Base-by-base conservation (phyloP, 495 filamentous ascomycete genomes). In the Penicillium parvum region DNA sequence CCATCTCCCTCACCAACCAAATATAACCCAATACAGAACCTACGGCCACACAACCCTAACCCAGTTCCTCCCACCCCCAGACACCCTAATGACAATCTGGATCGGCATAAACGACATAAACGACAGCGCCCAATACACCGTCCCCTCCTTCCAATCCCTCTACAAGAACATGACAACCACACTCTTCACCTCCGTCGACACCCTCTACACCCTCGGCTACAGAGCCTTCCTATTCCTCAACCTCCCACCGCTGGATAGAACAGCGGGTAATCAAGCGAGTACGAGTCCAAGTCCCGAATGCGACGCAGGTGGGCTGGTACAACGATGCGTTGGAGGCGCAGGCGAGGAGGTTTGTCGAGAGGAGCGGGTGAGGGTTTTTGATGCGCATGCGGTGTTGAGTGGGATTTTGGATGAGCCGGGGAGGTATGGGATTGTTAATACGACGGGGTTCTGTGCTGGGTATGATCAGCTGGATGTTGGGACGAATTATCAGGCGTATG, bases 381-480 rank as follows among this genome's bases (percentile, higher is more conserved):
- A 76, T 52, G 69, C 70, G 2, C 66, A 76, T 46, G 32, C 49
- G 2, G 55, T 62, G 15, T 50, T 78, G 32, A 67, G 54, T 34
- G 44, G 37, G 23, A 66, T 78, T 22, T 41, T 77, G 26, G 74
- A 75, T 45, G 28, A 71, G 35, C 66, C 72, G 2, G 51, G 23
- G 0, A 17, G 52, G 38, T 78, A 69, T 50, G 69, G 65, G 5
- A 68, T 76, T 47, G 57, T 57, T 28, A 75, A 76, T 55, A 74
- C 68, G 17, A 77, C 71, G 2, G 41, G 38, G n/a, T 78, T 66
- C 43, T 77, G 74, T 44, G 41, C 60, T 4, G 68, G 58, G 6
- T 77, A 76, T 52, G 58, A 72, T 37, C 66, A 75, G 44, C 69
- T 68, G 4, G 68, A 75, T 57, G 66, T 79, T 35, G 50, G 44